Evolutionary conservation across 768 basidiomycete genomes (phyloP), one percentile per base, ranked within the genome.

Genomic region (Chlorophyllum brunneum): DNA sequence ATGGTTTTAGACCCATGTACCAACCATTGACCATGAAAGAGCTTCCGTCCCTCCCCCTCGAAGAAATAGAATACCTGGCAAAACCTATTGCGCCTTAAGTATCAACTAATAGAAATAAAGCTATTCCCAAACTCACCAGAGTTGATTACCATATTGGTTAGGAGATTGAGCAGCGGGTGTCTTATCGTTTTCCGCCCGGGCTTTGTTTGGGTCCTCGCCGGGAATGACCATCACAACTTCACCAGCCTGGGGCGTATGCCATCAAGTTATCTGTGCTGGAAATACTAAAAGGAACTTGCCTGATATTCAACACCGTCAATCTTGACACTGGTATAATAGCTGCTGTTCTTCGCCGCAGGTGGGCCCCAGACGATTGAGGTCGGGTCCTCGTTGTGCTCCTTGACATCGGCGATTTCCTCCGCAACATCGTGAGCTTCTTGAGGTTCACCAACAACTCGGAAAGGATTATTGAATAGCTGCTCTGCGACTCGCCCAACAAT

Each of bases 11-110:
- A 79, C 8, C 82, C 82, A 67, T 87, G 88, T 6, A 71, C 67
- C 51, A 81, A 74, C 88, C 88, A 90, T 51, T 85, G 83, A 1
- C 77, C 85, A 63, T 90, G 88, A 49, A 86, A 82, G 67, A 71
- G 75, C 60, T 81, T 83, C 39, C 50, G 54, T 24, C 57, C 54
- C 13, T 50, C 34, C 6, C 61, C 63, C 47, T 83, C 77, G 54
- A 77, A 85, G 51, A 90, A 78, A 57, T 83, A 86, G 3, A 71
- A 73, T 36, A 89, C 84, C n/a, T 71, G 75, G 43, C 80, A 79
- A 59, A 90, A 90, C 88, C 88, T 90, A 26, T 10, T 24, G 24
- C 15, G 47, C n/a, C 24, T 30, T 26, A 11, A 34, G 18, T 34
- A 10, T 16, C 1, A 27, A 27, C 20, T 16, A 20, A 22, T 42